Base-by-base conservation (phyloP, 2,329 filamentous ascomycete genomes). In the Penicillium capsulatum region DNA sequence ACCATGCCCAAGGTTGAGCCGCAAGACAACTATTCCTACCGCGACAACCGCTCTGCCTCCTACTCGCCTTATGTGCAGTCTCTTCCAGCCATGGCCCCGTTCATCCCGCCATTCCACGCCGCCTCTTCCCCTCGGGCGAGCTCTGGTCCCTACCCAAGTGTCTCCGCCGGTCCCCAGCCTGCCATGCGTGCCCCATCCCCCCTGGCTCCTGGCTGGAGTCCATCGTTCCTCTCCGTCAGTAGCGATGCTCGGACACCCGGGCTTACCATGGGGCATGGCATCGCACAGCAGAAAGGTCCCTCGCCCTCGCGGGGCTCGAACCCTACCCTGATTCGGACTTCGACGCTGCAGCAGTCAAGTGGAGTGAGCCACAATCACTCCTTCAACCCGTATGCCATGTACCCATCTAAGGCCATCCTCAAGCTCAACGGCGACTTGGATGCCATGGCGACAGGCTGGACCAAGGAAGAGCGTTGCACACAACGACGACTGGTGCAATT, bases 401-500 rank as follows among this genome's bases (percentile, higher is more conserved):
- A 90, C 59, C 83, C 87, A 11, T 79, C 81, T 58, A 96, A 95
- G 69, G 92, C 90, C 0, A 73, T 84, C 13, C 72, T 97, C 19
- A 88, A 92, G 58, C 84, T 97, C 44, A 79, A 84, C 38, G 90
- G 90, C 14, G 86, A 96, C 56, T 75, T 98, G 33, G 81, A 89
- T 36, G 71, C 74, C 6, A 96, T 97, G 91, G 81, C 81, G 0
- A 77, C 84, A 47, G 77, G 81, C 46, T 98, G 92, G 92, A 83
- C 80, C 1, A 68, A 75, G 17, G 88, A 94, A 47, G 92, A 98
- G 64, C 82, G 80, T 68, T 77, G 83, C 26, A 80, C 81, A 37
- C 84, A 86, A 55, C 77, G 92, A 32, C 80, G 92, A 24, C 82
- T 98, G 26, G 90, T 98, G 13, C 80, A 90, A 54, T 98, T 98